These are phyloP conservation scores for Hirsutella thompsonii DNA, from an alignment of 2,329 filamentous ascomycete species.

Conservation along the genomic window DNA sequence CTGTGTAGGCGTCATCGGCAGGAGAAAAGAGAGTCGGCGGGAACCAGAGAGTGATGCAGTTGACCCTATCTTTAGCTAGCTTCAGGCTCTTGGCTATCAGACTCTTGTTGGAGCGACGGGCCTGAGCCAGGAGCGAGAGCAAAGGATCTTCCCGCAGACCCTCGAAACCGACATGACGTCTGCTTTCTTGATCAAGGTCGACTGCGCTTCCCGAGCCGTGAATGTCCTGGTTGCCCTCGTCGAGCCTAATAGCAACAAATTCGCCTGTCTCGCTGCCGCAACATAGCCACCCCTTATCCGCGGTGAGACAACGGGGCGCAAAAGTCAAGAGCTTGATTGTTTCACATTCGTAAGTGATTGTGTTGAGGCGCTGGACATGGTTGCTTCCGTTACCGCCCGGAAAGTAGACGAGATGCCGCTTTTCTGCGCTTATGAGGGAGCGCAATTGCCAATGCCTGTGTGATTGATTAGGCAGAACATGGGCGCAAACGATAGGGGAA, in stretches of 20 bases:
- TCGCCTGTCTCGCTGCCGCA: conserved; percentile 82
- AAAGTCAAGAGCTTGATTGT: conserved; percentile 60
- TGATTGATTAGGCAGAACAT: too few relatives aligned
- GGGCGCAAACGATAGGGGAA: conserved; percentile 4
- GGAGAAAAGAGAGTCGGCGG: conserved; percentile 23
- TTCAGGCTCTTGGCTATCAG: conserved; percentile 37
- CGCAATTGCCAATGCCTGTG: conserved; percentile 75
- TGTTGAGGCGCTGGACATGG: conserved; percentile 55
- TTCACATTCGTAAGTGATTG: conserved; percentile 56
- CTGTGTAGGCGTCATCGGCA: conserved; percentile 27
- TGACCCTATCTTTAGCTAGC: conserved; percentile 48
- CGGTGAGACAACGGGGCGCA: conserved; percentile 75
- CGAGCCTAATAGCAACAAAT: conserved; percentile 65
- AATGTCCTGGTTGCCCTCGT: conserved; percentile 20
- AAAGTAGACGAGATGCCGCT: conserved; percentile 71
- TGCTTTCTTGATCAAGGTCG: conserved; percentile 6
- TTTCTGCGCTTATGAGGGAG: conserved; percentile 74
- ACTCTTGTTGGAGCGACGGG: conserved; percentile 27
- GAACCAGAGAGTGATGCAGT: conserved; percentile 54
- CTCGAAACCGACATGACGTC: conserved; percentile 18
- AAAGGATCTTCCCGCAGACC: conserved; percentile 20
- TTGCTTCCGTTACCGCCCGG: conserved; percentile 58
- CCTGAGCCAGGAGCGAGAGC: conserved; percentile 23
- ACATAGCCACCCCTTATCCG: conserved; percentile 77
- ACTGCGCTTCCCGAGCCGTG: conserved; percentile 13